Percentiles rank a stretch among this genome's conserved stretches.
Evolutionary conservation across 352 stramenopile species (phyloP).

Genomic region (Phytopythium montanum): DNA sequence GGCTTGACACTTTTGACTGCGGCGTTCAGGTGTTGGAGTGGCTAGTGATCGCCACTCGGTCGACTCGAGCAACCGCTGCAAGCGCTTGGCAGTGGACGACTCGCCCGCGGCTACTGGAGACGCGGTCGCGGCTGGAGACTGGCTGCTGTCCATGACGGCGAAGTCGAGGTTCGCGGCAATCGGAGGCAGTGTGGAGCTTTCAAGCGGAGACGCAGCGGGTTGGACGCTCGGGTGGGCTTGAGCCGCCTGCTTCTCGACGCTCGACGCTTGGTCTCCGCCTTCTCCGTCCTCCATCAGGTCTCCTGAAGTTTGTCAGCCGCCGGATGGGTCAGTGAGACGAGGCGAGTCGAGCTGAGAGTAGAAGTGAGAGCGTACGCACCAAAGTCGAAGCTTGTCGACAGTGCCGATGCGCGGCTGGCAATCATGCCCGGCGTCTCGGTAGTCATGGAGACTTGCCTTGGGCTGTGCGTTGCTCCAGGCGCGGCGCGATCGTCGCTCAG

Average conservation of each 20-base stretch:
- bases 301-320: conserved; percentile 10
- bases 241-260: background rate
- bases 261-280: background rate
- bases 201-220: background rate
- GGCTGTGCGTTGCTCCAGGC: background rate
- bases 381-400: conserved; percentile 42
- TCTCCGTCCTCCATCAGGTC: conserved; percentile 27
- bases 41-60: conserved; percentile 45
- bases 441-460: background rate
- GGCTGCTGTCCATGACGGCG: background rate
- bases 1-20: too few species aligned
- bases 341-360: background rate
- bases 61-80: conserved; percentile 63
- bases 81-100: conserved; percentile 33
- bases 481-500: background rate
- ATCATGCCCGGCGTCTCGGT: background rate
- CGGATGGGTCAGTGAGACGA: background rate
- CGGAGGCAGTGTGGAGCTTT: background rate
- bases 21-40: background rate
- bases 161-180: background rate
- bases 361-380: conserved; percentile 16
- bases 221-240: background rate
- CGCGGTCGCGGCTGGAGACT: background rate
- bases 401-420: background rate
- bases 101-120: background rate